Evolutionary conservation across 164 flowering plant genomes (phyloP), one percentile per base, ranked within the genome.

Genomic region (Aristolochia fimbriata): DNA sequence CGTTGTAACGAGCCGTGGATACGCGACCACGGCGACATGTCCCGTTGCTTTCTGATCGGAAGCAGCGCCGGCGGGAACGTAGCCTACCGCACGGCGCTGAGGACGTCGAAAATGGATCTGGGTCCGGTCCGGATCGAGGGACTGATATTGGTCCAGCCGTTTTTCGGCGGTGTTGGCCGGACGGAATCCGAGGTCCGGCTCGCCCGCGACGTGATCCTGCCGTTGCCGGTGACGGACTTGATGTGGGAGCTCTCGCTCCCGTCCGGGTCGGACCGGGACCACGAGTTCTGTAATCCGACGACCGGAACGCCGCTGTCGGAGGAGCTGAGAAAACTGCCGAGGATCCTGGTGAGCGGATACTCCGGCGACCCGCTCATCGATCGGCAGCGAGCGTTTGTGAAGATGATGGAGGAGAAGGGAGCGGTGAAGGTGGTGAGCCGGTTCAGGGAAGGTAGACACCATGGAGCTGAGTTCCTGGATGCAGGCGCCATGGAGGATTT

Each of bases 21-120:
- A 43, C 66, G 43, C 10, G 79, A 75, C 9, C 46, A 46, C 23
- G 89, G 65, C 0, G 89, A 86, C 51, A 75, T 83, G 20, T 66
- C 77, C 1, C 59, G 31, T 22, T 78, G 80, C 51, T 82, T 76
- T 62, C 58, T 89, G 41, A 77, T 79, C 80, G 94, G 94, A 0
- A 59, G 73, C 59, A 89, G 93, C 58, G 68, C 88, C 1, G 93
- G 93, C 1, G 86, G 76, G 0, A 84, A 77, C 62, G 83, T 86
- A 1, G 84, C 51, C 22, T 86, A 78, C 75, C 79, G 74, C 6
- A 76, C 75, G 0, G 85, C 65, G 17, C 41, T 82, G 22, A 79
- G 81, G 5, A 55, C 71, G 0, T 11, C 67, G 20, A 76, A 65
- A 16, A 5, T 58, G 2, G 81, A 79, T 43, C 73, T 71, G 23